Evolutionary conservation across 2,329 filamentous ascomycete species (phyloP).

Genomic region (Coleophoma cylindrospora): DNA sequence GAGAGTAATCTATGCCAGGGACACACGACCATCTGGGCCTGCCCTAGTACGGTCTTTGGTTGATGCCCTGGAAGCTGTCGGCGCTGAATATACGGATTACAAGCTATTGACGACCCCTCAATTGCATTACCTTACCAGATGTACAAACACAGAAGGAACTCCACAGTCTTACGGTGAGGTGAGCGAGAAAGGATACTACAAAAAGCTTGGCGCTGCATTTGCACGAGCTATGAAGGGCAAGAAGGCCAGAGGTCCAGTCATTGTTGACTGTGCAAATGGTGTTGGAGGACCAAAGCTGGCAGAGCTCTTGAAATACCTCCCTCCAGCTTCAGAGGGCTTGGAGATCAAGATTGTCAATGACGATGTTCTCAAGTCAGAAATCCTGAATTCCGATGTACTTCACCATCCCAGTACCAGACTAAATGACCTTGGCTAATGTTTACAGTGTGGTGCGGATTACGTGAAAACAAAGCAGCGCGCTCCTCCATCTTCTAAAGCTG

Average conservation of each 20-base stretch:
- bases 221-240: constrained; percentile 74
- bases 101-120: constrained; percentile 96
- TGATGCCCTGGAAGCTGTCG: constrained; percentile 72
- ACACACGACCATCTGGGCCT: constrained; percentile 89
- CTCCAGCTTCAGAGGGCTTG: constrained; percentile 61
- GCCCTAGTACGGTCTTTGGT: constrained; percentile 74
- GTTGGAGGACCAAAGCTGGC: constrained; percentile 88
- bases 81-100: constrained; percentile 73
- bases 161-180: constrained; percentile 83
- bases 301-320: constrained; percentile 80
- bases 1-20: constrained; percentile 83
- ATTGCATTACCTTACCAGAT: constrained; percentile 92
- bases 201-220: constrained; percentile 85
- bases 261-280: constrained; percentile 94
- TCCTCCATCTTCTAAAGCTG: constrained; percentile 75
- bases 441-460: constrained; percentile 85
- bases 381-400: constrained; percentile 76
- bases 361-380: constrained; percentile 83
- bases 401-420: constrained; percentile 6
- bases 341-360: constrained; percentile 89
- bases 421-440: constrained; percentile 1
- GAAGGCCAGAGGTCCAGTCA: constrained; percentile 68
- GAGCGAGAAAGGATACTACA: constrained; percentile 89
- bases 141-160: constrained; percentile 87
- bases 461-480: constrained; percentile 96